Evolutionary conservation across 2,329 filamentous ascomycete genomes (phyloP), one percentile per base, ranked within the genome.

Genomic region (Drechslera avenae): DNA sequence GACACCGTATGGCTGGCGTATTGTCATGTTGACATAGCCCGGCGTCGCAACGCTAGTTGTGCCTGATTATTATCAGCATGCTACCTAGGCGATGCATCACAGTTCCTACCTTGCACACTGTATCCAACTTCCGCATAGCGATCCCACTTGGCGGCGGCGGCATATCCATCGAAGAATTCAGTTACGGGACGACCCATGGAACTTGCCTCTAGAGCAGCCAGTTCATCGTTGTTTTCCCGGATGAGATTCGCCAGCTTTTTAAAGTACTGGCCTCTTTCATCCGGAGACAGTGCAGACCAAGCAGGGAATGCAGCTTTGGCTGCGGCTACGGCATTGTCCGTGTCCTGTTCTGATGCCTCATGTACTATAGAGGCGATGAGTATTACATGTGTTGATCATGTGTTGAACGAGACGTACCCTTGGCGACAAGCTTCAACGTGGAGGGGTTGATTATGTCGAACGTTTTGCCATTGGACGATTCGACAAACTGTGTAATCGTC

Each of bases 181-280:
- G 86, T 86, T 68, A 92, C 85, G 0, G 89, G 92, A 81, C 92
- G 92, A 69, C 90, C 90, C 79, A 93, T 90, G 75, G 92, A 89
- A 39, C 91, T 80, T 13, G 89, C 91, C 74, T 93, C 93, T 73
- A 87, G 89, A 8, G 89, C 88, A 8, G 88, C 89, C 57, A 94
- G 76, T 16, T 90, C 83, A 71, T 92, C 89, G 85, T 88, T 91
- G 76, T 90, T 87, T 75, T 91, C 86, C 41, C 87, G 81, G 67
- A 94, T 89, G 63, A 93, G 78, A 28, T 80, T 80, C 14, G 91
- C 89, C 63, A 91, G 90, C 76, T 87, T 88, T 52, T 65, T 70
- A 45, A 71, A 63, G 52, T 67, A 67, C 17, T 57, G 41, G n/a
- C 51, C 67, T 36, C 67, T 62, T 30, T 66, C 39, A 14, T 63